These are phyloP conservation scores for Populus hybrid DNA, from an alignment of 441 rosid genomes.

Conservation along the genomic window DNA sequence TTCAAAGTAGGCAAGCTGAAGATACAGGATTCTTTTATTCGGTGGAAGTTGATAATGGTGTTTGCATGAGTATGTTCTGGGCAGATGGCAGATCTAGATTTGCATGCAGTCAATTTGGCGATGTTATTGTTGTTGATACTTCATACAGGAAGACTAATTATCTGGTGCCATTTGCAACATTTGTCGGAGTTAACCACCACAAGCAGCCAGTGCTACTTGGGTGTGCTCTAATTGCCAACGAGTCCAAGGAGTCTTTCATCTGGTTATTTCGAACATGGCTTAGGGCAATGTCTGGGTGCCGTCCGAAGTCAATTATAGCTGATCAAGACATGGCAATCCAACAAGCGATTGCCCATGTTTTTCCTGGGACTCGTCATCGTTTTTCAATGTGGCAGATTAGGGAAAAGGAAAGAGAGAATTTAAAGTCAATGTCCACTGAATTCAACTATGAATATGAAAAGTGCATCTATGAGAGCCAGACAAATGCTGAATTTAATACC, in stretches of 20 bases:
- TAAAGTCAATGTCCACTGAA: slow-evolving; percentile 50
- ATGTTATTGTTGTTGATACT: slow-evolving; percentile 68
- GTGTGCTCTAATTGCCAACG: slow-evolving; percentile 65
- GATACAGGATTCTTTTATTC: slow-evolving; percentile 75
- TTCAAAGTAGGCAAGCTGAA: slow-evolving; percentile 69
- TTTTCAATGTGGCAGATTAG: slow-evolving; percentile 74
- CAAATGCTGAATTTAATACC: slow-evolving; percentile 56
- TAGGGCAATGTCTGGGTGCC: slow-evolving; percentile 65
- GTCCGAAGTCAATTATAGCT: slow-evolving; percentile 67
- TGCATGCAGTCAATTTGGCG: slow-evolving; percentile 82
- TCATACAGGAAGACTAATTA: slow-evolving; percentile 57
- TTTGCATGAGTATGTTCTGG: slow-evolving; percentile 71
- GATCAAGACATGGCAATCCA: slow-evolving; percentile 77
- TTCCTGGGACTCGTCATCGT: slow-evolving; percentile 70
- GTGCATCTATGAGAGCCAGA: slow-evolving; percentile 67
- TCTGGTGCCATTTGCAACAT: slow-evolving; percentile 72
- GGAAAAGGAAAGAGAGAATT: slow-evolving; percentile 54
- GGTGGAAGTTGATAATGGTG: slow-evolving; percentile 52
- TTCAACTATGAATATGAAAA: slow-evolving; percentile 65
- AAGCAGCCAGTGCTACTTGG: slow-evolving; percentile 83
- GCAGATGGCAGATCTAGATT: slow-evolving; percentile 82
- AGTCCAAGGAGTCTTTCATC: slow-evolving; percentile 58
- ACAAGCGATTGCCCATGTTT: slow-evolving; percentile 58
- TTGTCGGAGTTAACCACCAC: slow-evolving; percentile 81
- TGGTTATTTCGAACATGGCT: slow-evolving; percentile 91